Evolutionary conservation across 148 eudicot genomes (phyloP), one percentile per base, ranked within the genome.

Genomic region (Chenopodium formosanum): DNA sequence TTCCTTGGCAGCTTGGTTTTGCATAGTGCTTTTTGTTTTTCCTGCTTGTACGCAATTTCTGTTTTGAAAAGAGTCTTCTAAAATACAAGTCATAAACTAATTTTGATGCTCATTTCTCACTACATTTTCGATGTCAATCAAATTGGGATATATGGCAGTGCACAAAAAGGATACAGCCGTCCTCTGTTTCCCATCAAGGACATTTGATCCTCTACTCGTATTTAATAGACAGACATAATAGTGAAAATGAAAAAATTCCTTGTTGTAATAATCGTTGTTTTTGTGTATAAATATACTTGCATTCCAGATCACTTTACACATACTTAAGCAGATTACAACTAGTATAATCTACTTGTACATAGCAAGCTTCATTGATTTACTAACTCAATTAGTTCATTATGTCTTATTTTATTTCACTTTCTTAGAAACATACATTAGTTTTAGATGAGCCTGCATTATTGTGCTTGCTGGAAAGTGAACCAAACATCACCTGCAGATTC

Each of bases 351-450:
- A 19, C 25, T 25, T 0, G 25, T 25, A 25, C 7, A 70, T n/a
- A 23, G 46, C 56, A 73, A 13, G 44, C 40, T 40, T 14, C 12
- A 31, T 5, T 76, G 27, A 7, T 22, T 16, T 4, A 9, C 19
- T 40, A n/a, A 1, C 25, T 27, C 31, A 17, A n/a, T 52, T 52
- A 27, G 46, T 68, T 50, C 23, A 56, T 47, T 4, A 23, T 70
- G 4, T 8, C 22, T 25, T 29, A 74, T 52, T 74, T 74, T 11
- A 78, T 13, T 2, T 64, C 27, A n/a, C 0, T 50, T 22, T 52
- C 58, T 85, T 77, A 89, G 85, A 82, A 88, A 75, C 93, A 91
- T n/a, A 89, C 76, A 64, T 77, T 81, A 58, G 87, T 80, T 32
- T 85, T 73, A 81, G 90, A 71, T 70, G 90, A 79, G 29, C 79